Evolutionary conservation across 352 stramenopile species (phyloP), one percentile per base, ranked within the genome.

Genomic region (Globisporangium cederbergense): DNA sequence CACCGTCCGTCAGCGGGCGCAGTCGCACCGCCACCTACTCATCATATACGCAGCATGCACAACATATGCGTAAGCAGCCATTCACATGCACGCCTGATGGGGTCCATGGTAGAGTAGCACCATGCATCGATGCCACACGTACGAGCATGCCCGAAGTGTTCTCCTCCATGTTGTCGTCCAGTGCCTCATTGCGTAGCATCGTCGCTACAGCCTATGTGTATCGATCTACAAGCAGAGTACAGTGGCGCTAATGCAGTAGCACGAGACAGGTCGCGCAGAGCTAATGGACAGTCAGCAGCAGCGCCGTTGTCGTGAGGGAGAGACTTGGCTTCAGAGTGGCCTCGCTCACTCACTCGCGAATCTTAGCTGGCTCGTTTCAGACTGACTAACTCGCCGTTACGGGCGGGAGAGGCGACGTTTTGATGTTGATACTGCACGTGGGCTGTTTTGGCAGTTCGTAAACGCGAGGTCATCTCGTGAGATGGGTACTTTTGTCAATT

Each of bases 1-100:
- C 79, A 3, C 75, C 73, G 25, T 65, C 58, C 2, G 73, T 79
- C 18, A 88, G 60, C 0, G 79, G 79, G 13, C 79, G 76, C 32
- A 88, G 20, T 1, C 79, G 79, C 40, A 88, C 79, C 1, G 79
- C 79, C 10, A 88, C 79, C 77, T 88, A 56, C 28, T 22, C 4
- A 22, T 53, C 52, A 42, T n/a, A 45, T 28, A 53, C 5, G 45
- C 22, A 36, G 1, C 7, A 43, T 54, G 25, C 25, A 22, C 5
- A 62, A 14, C 30, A 50, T 3, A 38, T 9, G 46, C 10, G 30
- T 58, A 18, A 58, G 32, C 52, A 45, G 7, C 18, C 7, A 36
- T 45, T 4, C 49, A 42, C 28, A 20, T 51, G n/a, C 14, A 28
- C 38, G n/a, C 14, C 18, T 18, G 38, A 13, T 50, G 18, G 34